A percentile compares a stretch with the other conserved stretches of the same genome.
Conservation (phyloP, 2,329 filamentous ascomycete genomes). For the Bipolaris gigantea region DNA sequence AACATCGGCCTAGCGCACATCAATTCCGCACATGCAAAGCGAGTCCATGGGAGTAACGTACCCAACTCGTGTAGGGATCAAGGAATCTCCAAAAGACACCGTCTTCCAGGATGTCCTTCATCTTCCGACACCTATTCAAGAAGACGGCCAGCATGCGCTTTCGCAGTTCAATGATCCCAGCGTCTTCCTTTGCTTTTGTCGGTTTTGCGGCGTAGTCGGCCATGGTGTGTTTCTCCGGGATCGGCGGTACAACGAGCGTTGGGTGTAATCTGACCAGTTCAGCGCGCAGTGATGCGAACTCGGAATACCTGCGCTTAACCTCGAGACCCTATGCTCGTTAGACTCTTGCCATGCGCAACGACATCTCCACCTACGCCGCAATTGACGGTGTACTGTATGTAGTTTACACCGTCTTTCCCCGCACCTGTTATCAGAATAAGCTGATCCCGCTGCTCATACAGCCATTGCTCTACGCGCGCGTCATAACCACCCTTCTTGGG, state of each 20-base stretch:
- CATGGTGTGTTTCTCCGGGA: slow-evolving; percentile 98
- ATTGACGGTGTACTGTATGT: slow-evolving; percentile 95
- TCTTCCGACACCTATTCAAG: slow-evolving; percentile 85
- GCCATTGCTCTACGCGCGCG: slow-evolving; percentile 94
- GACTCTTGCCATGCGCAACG: not conserved
- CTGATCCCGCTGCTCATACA: slow-evolving; percentile 90
- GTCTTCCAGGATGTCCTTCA: slow-evolving; percentile 89
- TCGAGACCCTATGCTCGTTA: slow-evolving; percentile 73
- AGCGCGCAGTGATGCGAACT: slow-evolving; percentile 88
- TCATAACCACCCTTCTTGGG: slow-evolving; percentile 85
- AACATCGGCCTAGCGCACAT: slow-evolving; percentile 76
- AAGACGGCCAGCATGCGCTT: slow-evolving; percentile 98
- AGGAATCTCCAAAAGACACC: slow-evolving; percentile 98
- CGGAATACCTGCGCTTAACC: slow-evolving; percentile 91
- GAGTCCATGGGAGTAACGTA: slow-evolving; percentile 49
- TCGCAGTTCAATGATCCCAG: slow-evolving; percentile 91
- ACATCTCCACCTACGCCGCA: slow-evolving; percentile 69
- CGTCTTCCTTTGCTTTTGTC: slow-evolving; percentile 96
- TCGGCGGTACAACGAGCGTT: slow-evolving; percentile 92
- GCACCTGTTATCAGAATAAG: slow-evolving; percentile 92
- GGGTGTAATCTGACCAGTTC: slow-evolving; percentile 90
- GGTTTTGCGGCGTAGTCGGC: slow-evolving; percentile 98
- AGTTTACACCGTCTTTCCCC: slow-evolving; percentile 89
- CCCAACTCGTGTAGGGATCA: slow-evolving; percentile 98
- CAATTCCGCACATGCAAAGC: not conserved